These are phyloP conservation scores for Debaryomyces tyrocola DNA, from an alignment of 805 yeast genomes.

Conservation along the genomic window DNA sequence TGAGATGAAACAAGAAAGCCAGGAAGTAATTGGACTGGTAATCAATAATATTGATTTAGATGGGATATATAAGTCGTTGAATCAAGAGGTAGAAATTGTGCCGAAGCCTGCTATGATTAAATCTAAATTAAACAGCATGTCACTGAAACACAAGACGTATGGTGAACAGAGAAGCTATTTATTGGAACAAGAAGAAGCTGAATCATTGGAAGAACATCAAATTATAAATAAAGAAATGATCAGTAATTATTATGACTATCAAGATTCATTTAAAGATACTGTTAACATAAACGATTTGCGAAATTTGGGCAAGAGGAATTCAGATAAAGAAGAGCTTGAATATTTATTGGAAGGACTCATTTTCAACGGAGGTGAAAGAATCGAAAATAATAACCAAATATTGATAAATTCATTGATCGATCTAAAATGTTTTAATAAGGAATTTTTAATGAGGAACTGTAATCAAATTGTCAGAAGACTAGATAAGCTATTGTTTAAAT, in stretches of 20 bases:
- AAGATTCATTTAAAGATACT: conserved; percentile 3
- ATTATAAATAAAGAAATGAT: background rate
- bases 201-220: conserved; percentile 4
- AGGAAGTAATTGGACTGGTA: background rate
- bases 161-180: conserved; percentile 18
- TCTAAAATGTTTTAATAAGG: background rate
- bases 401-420: conserved; percentile 10
- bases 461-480: background rate
- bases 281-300: conserved; percentile 19
- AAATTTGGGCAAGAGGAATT: conserved; percentile 9
- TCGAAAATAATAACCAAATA: conserved; percentile 6
- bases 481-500: background rate
- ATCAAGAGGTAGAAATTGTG: background rate
- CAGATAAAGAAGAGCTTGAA: conserved; percentile 12
- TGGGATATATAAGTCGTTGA: background rate
- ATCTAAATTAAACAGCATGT: background rate
- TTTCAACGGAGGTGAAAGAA: conserved; percentile 3
- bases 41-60: background rate
- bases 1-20: background rate
- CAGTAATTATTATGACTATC: conserved; percentile 1
- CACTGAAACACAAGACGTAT: conserved; percentile 9
- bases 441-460: background rate
- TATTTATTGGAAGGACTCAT: conserved; percentile 18
- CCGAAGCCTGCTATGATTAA: conserved; percentile 14
- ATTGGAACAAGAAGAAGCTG: conserved; percentile 5